A percentile compares a stretch with the other conserved stretches of the same genome.
Conservation (phyloP, 1,284 basidiomycete species). For the Boletus sp. region DNA sequence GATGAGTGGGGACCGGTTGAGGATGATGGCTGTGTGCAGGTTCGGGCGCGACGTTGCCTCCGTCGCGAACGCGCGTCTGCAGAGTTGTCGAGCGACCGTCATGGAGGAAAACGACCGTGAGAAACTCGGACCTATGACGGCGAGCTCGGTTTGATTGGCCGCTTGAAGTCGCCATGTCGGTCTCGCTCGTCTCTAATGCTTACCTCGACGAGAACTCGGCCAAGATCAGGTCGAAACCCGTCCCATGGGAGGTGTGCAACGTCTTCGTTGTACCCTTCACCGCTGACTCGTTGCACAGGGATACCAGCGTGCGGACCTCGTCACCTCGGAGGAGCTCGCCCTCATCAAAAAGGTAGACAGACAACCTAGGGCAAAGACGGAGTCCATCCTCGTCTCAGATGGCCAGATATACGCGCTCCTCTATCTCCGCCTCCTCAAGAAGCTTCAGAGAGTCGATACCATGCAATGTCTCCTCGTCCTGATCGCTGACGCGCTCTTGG, state of each 20-base stretch:
- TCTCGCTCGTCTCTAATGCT: conserved; percentile 83
- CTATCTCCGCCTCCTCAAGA: conserved; percentile 91
- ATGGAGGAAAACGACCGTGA: conserved; percentile 8
- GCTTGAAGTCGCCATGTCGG: conserved; percentile 56
- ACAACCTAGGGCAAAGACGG: conserved; percentile 73
- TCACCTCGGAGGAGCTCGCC: conserved; percentile 88
- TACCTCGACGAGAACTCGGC: conserved; percentile 88
- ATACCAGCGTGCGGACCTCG: conserved; percentile 93
- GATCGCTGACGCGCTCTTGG: conserved; percentile 87
- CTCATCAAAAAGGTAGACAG: conserved; percentile 90
- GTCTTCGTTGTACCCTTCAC: conserved; percentile 8
- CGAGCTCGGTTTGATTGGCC: neutral
- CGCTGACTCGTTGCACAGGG: conserved; percentile 54
- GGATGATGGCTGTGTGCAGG: conserved; percentile 63
- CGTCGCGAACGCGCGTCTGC: conserved; percentile 42
- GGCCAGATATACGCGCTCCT: conserved; percentile 85
- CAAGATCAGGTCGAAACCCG: conserved; percentile 88
- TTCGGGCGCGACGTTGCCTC: conserved; percentile 34
- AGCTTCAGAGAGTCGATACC: conserved; percentile 91
- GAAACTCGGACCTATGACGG: conserved; percentile 9
- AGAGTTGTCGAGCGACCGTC: conserved; percentile 14
- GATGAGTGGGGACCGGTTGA: conserved; percentile 85
- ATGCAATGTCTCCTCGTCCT: conserved; percentile 93
- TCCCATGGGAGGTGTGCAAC: conserved; percentile 89
- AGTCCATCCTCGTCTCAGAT: conserved; percentile 77